Evolutionary conservation across 2,329 filamentous ascomycete genomes (phyloP), one percentile per base, ranked within the genome.

Genomic region (Calcarisporium arbuscula): DNA sequence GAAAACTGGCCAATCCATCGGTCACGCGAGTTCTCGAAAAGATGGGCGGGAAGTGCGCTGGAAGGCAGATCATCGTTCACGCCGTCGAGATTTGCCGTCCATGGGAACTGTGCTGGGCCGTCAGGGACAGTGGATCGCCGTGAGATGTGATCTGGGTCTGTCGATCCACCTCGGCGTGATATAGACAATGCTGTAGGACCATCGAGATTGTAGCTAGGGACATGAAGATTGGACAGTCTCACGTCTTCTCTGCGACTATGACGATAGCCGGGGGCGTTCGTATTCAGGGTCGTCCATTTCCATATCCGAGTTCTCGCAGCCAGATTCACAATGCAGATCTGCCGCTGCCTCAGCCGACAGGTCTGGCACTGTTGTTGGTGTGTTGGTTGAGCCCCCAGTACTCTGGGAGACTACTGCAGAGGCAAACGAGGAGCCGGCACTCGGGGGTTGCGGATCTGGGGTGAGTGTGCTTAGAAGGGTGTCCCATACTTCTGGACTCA

Each of bases 401-500:
- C 53, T 61, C 41, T 68, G 68, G 1, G 69, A 65, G 1, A 50
- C 52, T 3, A 50, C 42, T 8, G 70, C 70, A 8, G 85, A 89
- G 1, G 80, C 74, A 54, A 95, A 95, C 1, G 88, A 95, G 1
- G 87, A 89, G 19, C 84, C 78, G 3, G 78, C 75, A 47, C 84
- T 94, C 1, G 88, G 86, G 4, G 85, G 73, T 41, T 85, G 82
- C 12, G 82, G 79, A 54, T 95, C 88, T 1, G 86, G 85, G 0
- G 84, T 81, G 41, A 95, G 73, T 0, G 85, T 94, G 6, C 74
- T 81, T 38, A 88, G 67, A 34, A 95, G 77, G 4, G 80, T 86
- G 40, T 90, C 82, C 89, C 89, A 95, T 2, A 69, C 69, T 35
- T 82, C 81, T 1, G 82, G 81, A 52, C 82, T 88, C n/a, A 86